Percentiles rank a stretch among this genome's conserved stretches.
phyloP scores from a whole-genome alignment of 106 monocot genomes.

The Allium fistulosum region DNA sequence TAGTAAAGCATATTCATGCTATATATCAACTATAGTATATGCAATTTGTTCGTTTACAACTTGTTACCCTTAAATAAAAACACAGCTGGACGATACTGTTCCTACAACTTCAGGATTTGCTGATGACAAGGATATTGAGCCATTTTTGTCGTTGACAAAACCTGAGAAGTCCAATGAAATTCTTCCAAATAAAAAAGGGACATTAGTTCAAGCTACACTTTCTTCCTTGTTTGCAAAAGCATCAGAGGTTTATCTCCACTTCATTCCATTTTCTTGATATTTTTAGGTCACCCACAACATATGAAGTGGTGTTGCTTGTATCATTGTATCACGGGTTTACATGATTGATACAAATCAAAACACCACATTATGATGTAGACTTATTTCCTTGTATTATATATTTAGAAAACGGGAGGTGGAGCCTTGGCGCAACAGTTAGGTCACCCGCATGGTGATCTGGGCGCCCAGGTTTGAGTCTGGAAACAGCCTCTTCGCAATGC shows the following conservation, averaged over 20 bases:
- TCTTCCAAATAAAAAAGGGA: constrained; percentile 33
- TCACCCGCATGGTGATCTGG: too few relatives aligned
- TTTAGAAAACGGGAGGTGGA: too few relatives aligned
- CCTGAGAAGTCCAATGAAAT: constrained; percentile 17
- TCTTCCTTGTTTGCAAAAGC: constrained; percentile 68
- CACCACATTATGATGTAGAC: too few relatives aligned
- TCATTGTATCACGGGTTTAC: neutral
- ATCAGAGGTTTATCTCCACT: constrained; percentile 14
- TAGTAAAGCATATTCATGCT: too few relatives aligned
- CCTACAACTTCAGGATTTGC: constrained; percentile 8
- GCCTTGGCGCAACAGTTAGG: too few relatives aligned
- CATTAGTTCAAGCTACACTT: constrained; percentile 60
- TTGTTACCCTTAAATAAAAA: constrained; percentile 20
- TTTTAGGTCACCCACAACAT: neutral
- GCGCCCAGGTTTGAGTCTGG: too few relatives aligned
- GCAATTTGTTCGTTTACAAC: too few relatives aligned
- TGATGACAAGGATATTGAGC: constrained; percentile 11
- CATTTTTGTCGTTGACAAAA: constrained; percentile 14
- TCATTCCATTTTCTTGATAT: constrained; percentile 3
- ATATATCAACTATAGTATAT: too few relatives aligned
- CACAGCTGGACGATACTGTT: constrained; percentile 25
- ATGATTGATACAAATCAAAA: too few relatives aligned
- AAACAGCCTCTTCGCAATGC: too few relatives aligned
- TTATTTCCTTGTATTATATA: too few relatives aligned
- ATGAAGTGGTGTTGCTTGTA: neutral